Conservation (phyloP, 23 red algal genomes). For the Gracilaria domingensis region DNA sequence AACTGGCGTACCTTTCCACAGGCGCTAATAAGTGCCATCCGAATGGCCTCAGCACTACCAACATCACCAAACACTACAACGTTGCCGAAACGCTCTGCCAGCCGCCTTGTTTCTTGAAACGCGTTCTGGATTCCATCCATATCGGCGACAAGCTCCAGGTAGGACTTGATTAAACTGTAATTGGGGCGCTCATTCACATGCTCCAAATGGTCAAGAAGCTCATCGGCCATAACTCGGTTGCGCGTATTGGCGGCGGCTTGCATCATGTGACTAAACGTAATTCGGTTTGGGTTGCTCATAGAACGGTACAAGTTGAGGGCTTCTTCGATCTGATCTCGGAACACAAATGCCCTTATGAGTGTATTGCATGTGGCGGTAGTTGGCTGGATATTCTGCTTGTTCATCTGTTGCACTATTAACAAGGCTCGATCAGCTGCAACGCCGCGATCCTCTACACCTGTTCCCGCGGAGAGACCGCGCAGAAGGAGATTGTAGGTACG, state of each 20-base stretch:
- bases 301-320: conserved; percentile 58
- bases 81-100: conserved; percentile 45
- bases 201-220: conserved; percentile 13
- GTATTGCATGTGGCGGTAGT: conserved; percentile 68
- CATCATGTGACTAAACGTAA: conserved; percentile 72
- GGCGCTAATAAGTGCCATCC: conserved; percentile 69
- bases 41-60: conserved; percentile 50
- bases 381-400: conserved; percentile 43
- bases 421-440: conserved; percentile 57
- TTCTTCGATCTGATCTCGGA: conserved; percentile 40
- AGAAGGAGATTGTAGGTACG: conserved; percentile 67
- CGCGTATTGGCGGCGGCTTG: conserved; percentile 54
- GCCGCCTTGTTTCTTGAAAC: conserved; percentile 36
- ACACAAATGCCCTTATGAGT: conserved; percentile 43
- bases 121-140: conserved; percentile 31
- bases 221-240: conserved; percentile 34
- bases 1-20: conserved; percentile 60
- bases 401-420: conserved; percentile 52
- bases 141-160: conserved; percentile 42
- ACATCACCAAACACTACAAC: conserved; percentile 70
- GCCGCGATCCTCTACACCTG: conserved; percentile 39
- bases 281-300: conserved; percentile 49
- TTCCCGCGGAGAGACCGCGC: conserved; percentile 46
- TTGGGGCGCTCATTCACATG: conserved; percentile 52
- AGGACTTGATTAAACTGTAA: conserved; percentile 68